Conservation (phyloP, 768 basidiomycete genomes). For the Scleroderma bovista region DNA sequence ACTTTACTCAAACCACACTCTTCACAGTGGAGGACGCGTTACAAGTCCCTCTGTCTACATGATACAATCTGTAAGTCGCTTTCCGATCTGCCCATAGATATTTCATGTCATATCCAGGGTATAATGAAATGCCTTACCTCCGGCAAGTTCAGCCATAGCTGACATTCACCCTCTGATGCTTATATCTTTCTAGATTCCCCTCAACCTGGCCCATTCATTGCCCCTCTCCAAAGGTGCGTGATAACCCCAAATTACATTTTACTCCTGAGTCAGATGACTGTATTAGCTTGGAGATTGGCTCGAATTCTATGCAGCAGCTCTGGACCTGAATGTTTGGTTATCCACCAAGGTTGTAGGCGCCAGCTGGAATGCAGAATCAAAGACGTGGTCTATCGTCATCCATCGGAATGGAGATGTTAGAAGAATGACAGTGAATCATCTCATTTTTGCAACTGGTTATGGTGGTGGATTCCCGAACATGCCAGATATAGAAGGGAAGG, state of each 20-base stretch:
- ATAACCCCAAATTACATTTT: too few species aligned
- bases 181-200: constrained; percentile 40
- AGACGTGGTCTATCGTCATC: too few species aligned
- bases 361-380: too few species aligned
- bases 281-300: constrained; percentile 56
- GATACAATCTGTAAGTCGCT: constrained; percentile 40
- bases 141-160: constrained; percentile 31
- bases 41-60: constrained; percentile 47
- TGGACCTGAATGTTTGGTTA: constrained; percentile 60
- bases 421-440: constrained; percentile 39
- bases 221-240: constrained; percentile 48
- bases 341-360: too few species aligned
- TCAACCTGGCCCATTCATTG: constrained; percentile 46
- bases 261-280: neutral
- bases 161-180: neutral
- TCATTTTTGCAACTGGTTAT: constrained; percentile 53
- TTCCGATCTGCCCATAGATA: constrained; percentile 1
- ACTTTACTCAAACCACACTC: too few species aligned
- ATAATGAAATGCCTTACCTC: constrained; percentile 50
- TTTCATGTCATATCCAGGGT: constrained; percentile 30
- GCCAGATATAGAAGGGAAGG: constrained; percentile 42
- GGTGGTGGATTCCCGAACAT: constrained; percentile 42
- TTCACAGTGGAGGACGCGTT: too few species aligned
- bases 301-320: constrained; percentile 49
- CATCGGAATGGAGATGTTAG: constrained; percentile 26